Evolutionary conservation across 1,284 basidiomycete genomes (phyloP).

Genomic region (Cutaneotrichosporon cutaneum): DNA sequence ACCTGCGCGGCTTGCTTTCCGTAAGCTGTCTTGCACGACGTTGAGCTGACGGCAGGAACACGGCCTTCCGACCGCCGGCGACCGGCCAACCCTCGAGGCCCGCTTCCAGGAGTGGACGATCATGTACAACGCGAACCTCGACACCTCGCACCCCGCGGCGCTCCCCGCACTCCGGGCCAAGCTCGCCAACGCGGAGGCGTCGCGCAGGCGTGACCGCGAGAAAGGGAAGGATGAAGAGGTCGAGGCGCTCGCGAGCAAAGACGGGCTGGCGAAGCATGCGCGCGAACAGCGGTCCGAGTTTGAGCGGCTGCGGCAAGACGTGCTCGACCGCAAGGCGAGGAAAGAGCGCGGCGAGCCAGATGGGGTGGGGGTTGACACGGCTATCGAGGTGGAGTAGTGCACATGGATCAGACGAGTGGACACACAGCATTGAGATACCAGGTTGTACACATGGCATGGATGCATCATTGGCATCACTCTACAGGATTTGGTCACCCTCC

Average conservation of each 20-base stretch:
- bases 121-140: slow-evolving; percentile 51
- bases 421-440: not conserved
- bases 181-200: slow-evolving; percentile 36
- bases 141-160: slow-evolving; percentile 46
- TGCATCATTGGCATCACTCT: not conserved
- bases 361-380: slow-evolving; percentile 23
- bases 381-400: slow-evolving; percentile 46
- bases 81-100: slow-evolving; percentile 36
- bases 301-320: slow-evolving; percentile 41
- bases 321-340: slow-evolving; percentile 39
- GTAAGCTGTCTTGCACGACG: slow-evolving; percentile 22
- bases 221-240: slow-evolving; percentile 41
- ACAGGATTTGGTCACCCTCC: slow-evolving; percentile 25
- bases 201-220: slow-evolving; percentile 42
- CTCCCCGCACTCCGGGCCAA: slow-evolving; percentile 41
- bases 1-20: slow-evolving; percentile 36
- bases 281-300: slow-evolving; percentile 42
- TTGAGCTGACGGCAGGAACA: slow-evolving; percentile 32
- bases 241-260: slow-evolving; percentile 34
- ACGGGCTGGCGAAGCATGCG: slow-evolving; percentile 42
- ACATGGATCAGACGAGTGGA: not conserved
- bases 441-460: not conserved
- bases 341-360: slow-evolving; percentile 18
- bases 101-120: slow-evolving; percentile 51
- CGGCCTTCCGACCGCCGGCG: slow-evolving; percentile 43